Percentiles rank a stretch among this genome's conserved stretches.
phyloP scores from a whole-genome alignment of 2,329 filamentous ascomycete species.

The Aspergillus viridinutans region DNA sequence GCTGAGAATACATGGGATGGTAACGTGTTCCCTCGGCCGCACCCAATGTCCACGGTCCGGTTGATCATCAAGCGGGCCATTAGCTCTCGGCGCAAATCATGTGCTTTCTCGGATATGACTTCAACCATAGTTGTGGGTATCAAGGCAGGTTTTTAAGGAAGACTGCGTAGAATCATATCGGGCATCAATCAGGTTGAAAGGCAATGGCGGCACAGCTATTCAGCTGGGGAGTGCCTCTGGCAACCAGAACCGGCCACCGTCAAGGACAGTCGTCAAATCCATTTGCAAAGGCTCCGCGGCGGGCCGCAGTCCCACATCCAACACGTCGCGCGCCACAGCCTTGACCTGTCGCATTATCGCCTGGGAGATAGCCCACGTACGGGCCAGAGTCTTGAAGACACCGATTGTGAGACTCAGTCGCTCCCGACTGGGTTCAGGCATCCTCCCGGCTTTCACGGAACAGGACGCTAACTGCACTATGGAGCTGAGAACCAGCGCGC shows the following conservation, averaged over 20 bases:
- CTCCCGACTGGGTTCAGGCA: constrained; percentile 58
- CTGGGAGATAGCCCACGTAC: constrained; percentile 68
- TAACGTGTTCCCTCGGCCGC: no score
- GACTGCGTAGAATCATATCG: no score
- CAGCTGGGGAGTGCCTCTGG: constrained; percentile 23
- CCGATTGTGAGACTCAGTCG: constrained; percentile 75
- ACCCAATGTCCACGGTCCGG: no score
- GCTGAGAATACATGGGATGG: no score
- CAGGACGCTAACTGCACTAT: constrained; percentile 80
- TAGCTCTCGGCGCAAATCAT: no score
- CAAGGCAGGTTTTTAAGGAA: no score
- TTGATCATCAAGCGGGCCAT: no score
- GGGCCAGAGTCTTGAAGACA: constrained; percentile 64
- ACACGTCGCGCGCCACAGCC: constrained; percentile 72
- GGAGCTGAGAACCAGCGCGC: constrained; percentile 71
- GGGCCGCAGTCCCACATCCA: constrained; percentile 39
- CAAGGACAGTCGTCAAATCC: constrained; percentile 32
- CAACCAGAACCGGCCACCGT: constrained; percentile 33
- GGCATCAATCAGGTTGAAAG: neutral
- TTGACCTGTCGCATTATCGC: constrained; percentile 69
- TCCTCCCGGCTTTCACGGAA: constrained; percentile 55
- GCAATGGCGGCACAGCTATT: neutral
- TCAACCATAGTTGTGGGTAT: no score
- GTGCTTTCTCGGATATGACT: no score
- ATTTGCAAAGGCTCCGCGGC: constrained; percentile 26